phyloP scores from a whole-genome alignment of 345 rosid species.

The Linum tenue region DNA sequence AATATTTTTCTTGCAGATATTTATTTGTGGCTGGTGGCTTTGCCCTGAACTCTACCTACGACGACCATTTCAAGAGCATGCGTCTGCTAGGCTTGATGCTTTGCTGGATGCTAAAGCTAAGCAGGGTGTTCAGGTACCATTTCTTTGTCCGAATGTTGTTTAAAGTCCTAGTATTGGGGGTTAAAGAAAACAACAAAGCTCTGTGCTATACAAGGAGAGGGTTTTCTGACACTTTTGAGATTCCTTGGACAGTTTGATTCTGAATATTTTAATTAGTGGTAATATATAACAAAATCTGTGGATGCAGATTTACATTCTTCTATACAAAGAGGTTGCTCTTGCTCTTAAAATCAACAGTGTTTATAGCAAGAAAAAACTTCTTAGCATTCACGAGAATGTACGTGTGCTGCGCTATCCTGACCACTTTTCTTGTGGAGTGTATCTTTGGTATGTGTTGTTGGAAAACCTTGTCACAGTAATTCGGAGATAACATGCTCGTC shows the following conservation, averaged over 20 bases:
- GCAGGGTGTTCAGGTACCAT: slow-evolving; percentile 88
- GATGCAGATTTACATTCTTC: slow-evolving; percentile 85
- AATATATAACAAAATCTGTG: slow-evolving; percentile 9
- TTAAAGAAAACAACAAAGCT: not conserved
- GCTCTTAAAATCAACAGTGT: slow-evolving; percentile 96
- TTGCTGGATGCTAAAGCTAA: slow-evolving; percentile 94
- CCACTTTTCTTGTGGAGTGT: slow-evolving; percentile 90
- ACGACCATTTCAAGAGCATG: slow-evolving; percentile 68
- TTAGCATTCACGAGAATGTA: slow-evolving; percentile 94
- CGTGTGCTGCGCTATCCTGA: slow-evolving; percentile 95
- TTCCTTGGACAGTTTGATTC: not conserved
- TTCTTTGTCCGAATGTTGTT: not conserved
- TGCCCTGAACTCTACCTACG: slow-evolving; percentile 96
- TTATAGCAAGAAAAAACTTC: slow-evolving; percentile 89
- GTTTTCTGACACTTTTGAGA: not conserved
- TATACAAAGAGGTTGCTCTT: slow-evolving; percentile 96
- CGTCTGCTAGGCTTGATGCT: slow-evolving; percentile 76
- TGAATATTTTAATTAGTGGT: slow-evolving; percentile 4
- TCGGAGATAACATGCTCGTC: slow-evolving; percentile 6
- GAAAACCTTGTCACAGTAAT: not conserved
- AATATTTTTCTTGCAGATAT: slow-evolving; percentile 53
- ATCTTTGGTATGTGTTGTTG: slow-evolving; percentile 66
- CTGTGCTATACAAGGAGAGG: not conserved
- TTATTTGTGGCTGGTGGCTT: slow-evolving; percentile 99
- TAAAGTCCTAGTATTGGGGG: not conserved